A percentile compares a stretch with the other conserved stretches of the same genome.
Conservation (phyloP, 345 rosid genomes). For the Isatis tinctoria region DNA sequence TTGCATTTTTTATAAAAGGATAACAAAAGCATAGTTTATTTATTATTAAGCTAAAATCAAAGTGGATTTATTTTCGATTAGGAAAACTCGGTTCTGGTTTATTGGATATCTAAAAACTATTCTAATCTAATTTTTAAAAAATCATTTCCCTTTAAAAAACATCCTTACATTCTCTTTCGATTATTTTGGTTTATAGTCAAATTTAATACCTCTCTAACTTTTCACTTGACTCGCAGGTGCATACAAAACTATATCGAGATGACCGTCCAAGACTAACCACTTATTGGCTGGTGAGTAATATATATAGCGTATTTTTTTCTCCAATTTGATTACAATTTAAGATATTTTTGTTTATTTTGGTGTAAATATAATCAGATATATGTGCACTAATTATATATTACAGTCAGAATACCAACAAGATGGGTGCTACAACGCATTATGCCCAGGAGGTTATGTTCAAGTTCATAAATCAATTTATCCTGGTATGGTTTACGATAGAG, state of each 20-base stretch:
- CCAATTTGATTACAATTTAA: background rate
- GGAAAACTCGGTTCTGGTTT: too few species aligned
- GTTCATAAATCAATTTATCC: slow-evolving; percentile 26
- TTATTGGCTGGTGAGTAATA: slow-evolving; percentile 12
- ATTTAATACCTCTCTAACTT: background rate
- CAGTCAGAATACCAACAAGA: slow-evolving; percentile 8
- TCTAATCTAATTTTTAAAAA: too few species aligned
- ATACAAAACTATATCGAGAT: slow-evolving; percentile 15
- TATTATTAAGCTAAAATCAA: too few species aligned
- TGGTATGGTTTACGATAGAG: slow-evolving; percentile 14
- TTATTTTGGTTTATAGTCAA: background rate
- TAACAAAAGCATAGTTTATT: too few species aligned
- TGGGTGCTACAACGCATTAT: slow-evolving; percentile 29
- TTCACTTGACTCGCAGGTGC: background rate
- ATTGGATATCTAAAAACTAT: too few species aligned
- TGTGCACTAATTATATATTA: background rate
- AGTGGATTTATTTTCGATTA: too few species aligned
- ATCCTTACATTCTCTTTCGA: background rate
- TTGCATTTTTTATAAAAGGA: too few species aligned
- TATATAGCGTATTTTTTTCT: background rate
- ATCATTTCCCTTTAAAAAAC: too few species aligned
- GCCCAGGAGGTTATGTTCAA: slow-evolving; percentile 25
- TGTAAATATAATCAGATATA: background rate
- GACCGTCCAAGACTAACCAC: slow-evolving; percentile 26
- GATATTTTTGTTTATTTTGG: background rate